Base-by-base conservation (phyloP, 2,329 filamentous ascomycete genomes). In the Stemphylium vesicarium region DNA sequence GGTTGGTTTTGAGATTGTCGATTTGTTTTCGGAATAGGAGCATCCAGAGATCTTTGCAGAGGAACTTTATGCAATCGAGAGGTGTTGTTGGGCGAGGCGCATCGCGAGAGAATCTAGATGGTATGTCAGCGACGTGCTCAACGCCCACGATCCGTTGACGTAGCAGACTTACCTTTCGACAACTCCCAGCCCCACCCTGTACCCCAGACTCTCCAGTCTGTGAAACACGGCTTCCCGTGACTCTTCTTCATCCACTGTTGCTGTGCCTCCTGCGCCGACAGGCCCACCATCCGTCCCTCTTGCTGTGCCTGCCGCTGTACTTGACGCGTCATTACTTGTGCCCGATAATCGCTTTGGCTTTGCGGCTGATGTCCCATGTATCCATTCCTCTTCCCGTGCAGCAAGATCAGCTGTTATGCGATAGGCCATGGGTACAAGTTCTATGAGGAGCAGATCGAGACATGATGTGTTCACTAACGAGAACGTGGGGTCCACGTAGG, bases 1-100 rank as follows among this genome's bases (percentile, higher is more conserved):
- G 95, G 73, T 99, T 99, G 8, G 95, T 99, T 79, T 99, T 99
- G 41, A 99, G 83, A 74, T 99, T 99, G 77, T 99, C 95, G 71
- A 99, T 91, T 76, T 98, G 96, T 78, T 99, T 99, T 73, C 91
- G 85, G 77, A 97, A 99, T 13, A 97, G 85, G 16, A 98, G 82
- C 31, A 87, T 92, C 95, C 95, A 99, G 39, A 99, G 83, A 75
- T 99, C 95, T 80, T 99, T 99, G 85, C 95, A 99, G 44, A 99
- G 82, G 72, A 99, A 98, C 76, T 99, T 99, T 75, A 99, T 99
- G 44, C 93, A 90, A 72, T 98, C 95, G 37, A 99, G 85, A 4
- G 93, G 93, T 67, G 96, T 92, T 58, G 89, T 91, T 73, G 97
- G 96, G 43, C 92, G 90, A 36, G 94, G 92, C 46, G 92, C 84